Base-by-base conservation (phyloP, 179 eudicot species). In the Silene vulgaris region DNA sequence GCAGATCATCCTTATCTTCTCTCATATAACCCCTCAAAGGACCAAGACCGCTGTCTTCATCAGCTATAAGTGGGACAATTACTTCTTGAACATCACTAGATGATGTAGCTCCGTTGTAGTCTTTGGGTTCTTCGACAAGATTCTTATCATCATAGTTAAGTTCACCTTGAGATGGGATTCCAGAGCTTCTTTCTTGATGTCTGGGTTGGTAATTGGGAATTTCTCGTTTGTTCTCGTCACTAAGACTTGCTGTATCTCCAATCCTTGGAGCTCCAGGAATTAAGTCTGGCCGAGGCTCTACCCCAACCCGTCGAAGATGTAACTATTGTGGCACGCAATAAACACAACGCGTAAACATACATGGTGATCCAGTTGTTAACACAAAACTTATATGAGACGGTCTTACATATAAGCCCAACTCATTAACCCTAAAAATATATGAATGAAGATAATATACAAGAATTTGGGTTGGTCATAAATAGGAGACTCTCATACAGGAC, bases 231-330 rank as follows among this genome's bases (percentile, higher is more conserved):
- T 80, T 80, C 35, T 60, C 77, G 68, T 74, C 84, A 40, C 83
- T 69, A 57, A 87, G 76, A 77, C 83, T 86, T 50, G 73, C 86
- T 66, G 76, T 80, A 78, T 76, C 69, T 69, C 80, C 74, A 77
- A 82, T 80, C 73, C 77, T 86, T 65, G 87, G 81, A 48, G 76
- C 72, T 37, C 91, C 88, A 2, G 75, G 89, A 57, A 91, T 88
- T 75, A 96, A 71, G 67, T 96, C 97, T 40, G 86, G 85, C 57
- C 89, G 91, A 74, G 92, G 83, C 84, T 93, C 96, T 74, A 93
- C 94, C 48, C 99, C 96, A 71, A 91, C 98, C 61, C 98, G 84
- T 87, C 99, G 86, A 61, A 96, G 86, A 86, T 96, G 98, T 75
- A 96, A 86, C 99, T 96, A 92, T 74, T 54, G 19, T 5, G 35